Conservation (phyloP, 805 yeast genomes). For the Naumovozyma dairenensis region DNA sequence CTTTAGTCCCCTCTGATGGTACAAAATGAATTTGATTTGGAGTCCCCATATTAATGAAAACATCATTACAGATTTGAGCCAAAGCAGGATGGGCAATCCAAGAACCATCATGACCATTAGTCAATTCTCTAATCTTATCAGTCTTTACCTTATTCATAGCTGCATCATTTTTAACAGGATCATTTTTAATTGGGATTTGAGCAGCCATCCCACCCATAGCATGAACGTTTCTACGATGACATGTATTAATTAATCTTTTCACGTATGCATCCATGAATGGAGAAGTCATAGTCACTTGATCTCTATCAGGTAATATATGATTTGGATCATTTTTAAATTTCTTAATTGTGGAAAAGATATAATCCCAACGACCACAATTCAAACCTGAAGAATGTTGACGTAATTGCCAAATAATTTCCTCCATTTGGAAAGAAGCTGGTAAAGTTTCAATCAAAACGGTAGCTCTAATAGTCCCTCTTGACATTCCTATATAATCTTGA, state of each 20-base stretch:
- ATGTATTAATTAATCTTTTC: conserved; percentile 57
- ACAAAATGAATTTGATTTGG: conserved; percentile 58
- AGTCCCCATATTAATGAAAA: conserved; percentile 72
- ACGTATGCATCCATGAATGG: conserved; percentile 78
- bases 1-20: conserved; percentile 31
- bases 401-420: conserved; percentile 69
- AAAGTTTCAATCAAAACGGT: conserved; percentile 75
- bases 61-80: conserved; percentile 61
- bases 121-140: conserved; percentile 69
- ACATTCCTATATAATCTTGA: conserved; percentile 58
- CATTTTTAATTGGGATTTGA: conserved; percentile 70
- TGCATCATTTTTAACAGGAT: conserved; percentile 47
- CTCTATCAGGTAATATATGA: conserved; percentile 68
- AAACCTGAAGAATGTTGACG: conserved; percentile 71
- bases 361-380: conserved; percentile 88
- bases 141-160: conserved; percentile 66
- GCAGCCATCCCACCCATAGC: conserved; percentile 93
- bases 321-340: conserved; percentile 58
- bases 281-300: conserved; percentile 68
- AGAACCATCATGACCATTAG: conserved; percentile 77
- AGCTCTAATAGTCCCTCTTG: conserved; percentile 72
- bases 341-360: conserved; percentile 73
- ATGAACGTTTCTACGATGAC: conserved; percentile 72
- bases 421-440: conserved; percentile 82
- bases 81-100: conserved; percentile 87